phyloP scores from a whole-genome alignment of 2,329 filamentous ascomycete species.

The Arthrobotrys iridis region DNA sequence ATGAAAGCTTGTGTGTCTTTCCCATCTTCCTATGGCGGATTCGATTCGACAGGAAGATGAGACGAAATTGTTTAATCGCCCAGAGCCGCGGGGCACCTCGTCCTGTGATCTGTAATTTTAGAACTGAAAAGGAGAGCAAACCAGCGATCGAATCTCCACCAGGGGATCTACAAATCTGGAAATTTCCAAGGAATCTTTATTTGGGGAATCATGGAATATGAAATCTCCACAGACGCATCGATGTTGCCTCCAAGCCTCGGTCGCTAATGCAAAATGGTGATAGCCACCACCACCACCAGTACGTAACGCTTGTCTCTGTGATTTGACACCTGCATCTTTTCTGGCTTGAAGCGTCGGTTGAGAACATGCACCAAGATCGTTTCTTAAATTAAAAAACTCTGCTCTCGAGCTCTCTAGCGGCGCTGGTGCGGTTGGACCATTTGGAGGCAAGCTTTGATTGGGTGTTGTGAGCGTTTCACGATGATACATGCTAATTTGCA shows the following conservation, averaged over 20 bases:
- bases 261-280: background rate
- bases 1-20: slow-evolving; percentile 15
- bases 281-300: background rate
- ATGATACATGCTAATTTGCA: slow-evolving; percentile 48
- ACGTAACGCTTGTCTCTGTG: slow-evolving; percentile 8
- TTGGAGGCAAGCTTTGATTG: slow-evolving; percentile 31
- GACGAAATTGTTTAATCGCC: slow-evolving; percentile 15
- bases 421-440: slow-evolving; percentile 16
- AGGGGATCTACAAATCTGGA: background rate
- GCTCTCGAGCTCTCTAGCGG: slow-evolving; percentile 24
- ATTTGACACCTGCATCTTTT: slow-evolving; percentile 1
- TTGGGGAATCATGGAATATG: background rate
- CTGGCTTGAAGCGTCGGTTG: background rate
- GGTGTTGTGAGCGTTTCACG: slow-evolving; percentile 48
- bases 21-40: slow-evolving; percentile 12
- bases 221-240: background rate
- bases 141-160: slow-evolving; percentile 25
- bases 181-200: background rate
- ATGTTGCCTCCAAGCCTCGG: background rate
- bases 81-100: slow-evolving; percentile 14
- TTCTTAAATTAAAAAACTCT: slow-evolving; percentile 30
- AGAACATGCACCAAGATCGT: slow-evolving; percentile 1
- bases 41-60: slow-evolving; percentile 23
- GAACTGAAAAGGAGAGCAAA: slow-evolving; percentile 5
- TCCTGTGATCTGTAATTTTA: slow-evolving; percentile 26